Percentiles rank a stretch among this genome's conserved stretches.
Conservation (phyloP, 805 yeast species). For the Maudiozyma barnettii region DNA sequence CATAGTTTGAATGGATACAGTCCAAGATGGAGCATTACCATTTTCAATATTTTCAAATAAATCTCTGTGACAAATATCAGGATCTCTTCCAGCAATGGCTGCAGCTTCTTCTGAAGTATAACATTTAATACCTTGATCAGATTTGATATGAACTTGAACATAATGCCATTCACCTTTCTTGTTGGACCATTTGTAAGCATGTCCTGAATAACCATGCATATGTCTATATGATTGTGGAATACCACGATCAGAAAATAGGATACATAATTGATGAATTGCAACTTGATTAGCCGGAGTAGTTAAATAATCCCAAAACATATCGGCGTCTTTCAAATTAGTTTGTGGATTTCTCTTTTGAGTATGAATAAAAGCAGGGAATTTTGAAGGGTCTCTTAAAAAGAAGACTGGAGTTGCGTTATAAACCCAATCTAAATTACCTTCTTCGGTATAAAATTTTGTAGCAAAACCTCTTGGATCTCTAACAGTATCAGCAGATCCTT, state of each 20-base stretch:
- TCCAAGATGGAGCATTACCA: slow-evolving; percentile 79
- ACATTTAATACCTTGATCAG: slow-evolving; percentile 46
- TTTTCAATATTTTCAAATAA: slow-evolving; percentile 67
- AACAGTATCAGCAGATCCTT: slow-evolving; percentile 54
- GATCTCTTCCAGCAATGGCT: slow-evolving; percentile 60
- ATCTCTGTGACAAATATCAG: slow-evolving; percentile 76
- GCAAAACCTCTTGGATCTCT: slow-evolving; percentile 68
- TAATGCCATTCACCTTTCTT: slow-evolving; percentile 44
- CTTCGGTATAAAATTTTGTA: slow-evolving; percentile 55
- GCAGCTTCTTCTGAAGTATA: slow-evolving; percentile 60
- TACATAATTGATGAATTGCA: slow-evolving; percentile 60
- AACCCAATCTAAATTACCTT: slow-evolving; percentile 64
- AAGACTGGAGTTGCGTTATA: slow-evolving; percentile 65
- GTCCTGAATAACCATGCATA: slow-evolving; percentile 62
- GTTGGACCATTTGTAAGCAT: slow-evolving; percentile 53
- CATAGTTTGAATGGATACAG: slow-evolving; percentile 78
- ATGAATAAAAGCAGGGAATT: slow-evolving; percentile 58
- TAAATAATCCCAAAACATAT: slow-evolving; percentile 80
- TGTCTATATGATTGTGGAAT: slow-evolving; percentile 45
- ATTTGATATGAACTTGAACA: slow-evolving; percentile 46
- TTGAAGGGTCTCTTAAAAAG: slow-evolving; percentile 53
- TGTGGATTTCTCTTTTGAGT: slow-evolving; percentile 63
- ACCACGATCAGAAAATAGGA: slow-evolving; percentile 56
- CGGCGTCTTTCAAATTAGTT: slow-evolving; percentile 66
- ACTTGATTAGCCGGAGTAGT: slow-evolving; percentile 55